Base-by-base conservation (phyloP, 2,329 filamentous ascomycete genomes). In the Fulvia fulva region DNA sequence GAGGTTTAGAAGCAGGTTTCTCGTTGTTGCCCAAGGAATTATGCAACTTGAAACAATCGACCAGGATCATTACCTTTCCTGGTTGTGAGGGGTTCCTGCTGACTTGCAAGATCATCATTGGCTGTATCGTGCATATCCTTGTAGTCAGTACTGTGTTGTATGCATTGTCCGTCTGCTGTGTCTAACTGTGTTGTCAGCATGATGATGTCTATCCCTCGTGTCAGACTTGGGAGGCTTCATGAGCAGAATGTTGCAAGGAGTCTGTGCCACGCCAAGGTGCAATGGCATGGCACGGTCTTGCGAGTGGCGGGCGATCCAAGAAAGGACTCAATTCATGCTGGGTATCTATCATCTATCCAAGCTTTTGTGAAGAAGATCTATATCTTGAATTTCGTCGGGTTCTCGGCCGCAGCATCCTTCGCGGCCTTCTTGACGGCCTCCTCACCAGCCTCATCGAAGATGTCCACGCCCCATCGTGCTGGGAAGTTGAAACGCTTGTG, bases 401-500 rank as follows among this genome's bases (percentile, higher is more conserved):
- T 75, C 63, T 73, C 72, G 34, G 70, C 69, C 0, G 65, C 75
- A 5, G 69, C 64, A 30, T 74, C 73, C 52, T 52, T 59, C 9
- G 73, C 75, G 49, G 70, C 65, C 21, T 67, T 63, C 65, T 71
- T 72, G 4, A 74, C 69, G 37, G 70, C 66, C 3, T 72, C 73
- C 21, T 77, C 73, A 1, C 74, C 73, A 0, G 73, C 63, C 65
- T 79, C 76, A 23, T 75, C 73, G 58, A 79, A 80, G 26, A 79
- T 78, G 61, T 79, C 75, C 44, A 71, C 72, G 0, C 77, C 78
- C 78, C 76, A 79, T 12, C 70, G 62, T 4, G 69, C 65, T 16
- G 75, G 76, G 59, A 74, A 74, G 64, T 79, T 79, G 65, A 76
- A 78, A 0, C 78, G 65, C 69, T 77, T 76, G 53, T 77, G 71